Evolutionary conservation across 306 rosid genomes (phyloP).

Genomic region (Biancaea sappan): DNA sequence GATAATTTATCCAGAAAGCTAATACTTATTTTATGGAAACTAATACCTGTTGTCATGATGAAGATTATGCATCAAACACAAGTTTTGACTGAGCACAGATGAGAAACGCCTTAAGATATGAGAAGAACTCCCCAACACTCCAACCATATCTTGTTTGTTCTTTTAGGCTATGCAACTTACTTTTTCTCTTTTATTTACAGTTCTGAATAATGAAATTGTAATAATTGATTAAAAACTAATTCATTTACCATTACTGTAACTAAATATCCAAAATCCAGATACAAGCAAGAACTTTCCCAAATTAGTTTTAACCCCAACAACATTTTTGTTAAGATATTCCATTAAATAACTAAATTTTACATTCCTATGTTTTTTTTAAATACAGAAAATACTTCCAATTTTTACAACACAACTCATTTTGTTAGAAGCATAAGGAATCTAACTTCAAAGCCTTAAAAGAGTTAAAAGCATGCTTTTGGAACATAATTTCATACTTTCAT

Average conservation of each 20-base stretch:
- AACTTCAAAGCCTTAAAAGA: background rate
- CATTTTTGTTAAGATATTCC: background rate
- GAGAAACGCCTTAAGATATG: background rate
- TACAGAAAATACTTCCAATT: background rate
- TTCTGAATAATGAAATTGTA: background rate
- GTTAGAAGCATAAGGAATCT: background rate
- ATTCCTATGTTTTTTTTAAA: background rate
- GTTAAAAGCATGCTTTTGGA: background rate
- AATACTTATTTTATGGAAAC: background rate
- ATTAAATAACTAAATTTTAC: no score
- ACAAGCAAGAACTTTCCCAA: background rate
- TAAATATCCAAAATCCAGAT: background rate
- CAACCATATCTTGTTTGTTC: background rate
- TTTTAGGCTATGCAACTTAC: background rate
- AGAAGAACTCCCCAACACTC: background rate
- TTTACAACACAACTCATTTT: background rate
- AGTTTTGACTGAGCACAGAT: background rate
- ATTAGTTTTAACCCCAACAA: background rate
- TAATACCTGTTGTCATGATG: conserved; percentile 18
- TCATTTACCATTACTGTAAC: background rate
- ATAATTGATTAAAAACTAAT: background rate
- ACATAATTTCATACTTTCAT: background rate
- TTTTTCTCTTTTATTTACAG: background rate
- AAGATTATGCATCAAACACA: background rate
- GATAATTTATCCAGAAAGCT: background rate